phyloP scores from a whole-genome alignment of 352 stramenopile species.

The Blastocystis sp. region DNA sequence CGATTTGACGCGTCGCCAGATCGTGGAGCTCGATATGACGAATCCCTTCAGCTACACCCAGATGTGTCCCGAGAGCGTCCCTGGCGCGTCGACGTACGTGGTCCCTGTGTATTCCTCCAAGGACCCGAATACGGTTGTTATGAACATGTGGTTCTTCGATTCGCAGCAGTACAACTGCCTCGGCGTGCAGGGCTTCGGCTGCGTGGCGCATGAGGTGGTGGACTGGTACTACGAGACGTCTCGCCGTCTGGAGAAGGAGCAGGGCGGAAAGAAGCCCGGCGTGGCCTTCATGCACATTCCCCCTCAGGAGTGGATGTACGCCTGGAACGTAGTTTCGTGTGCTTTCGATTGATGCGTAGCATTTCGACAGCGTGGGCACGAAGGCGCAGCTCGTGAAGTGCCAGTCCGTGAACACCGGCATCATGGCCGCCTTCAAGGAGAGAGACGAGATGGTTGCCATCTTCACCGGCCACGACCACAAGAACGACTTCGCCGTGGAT shows the following conservation, averaged over 20 bases:
- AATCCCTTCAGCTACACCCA: slow-evolving; percentile 38
- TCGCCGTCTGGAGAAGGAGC: slow-evolving; percentile 7
- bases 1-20: not conserved
- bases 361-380: slow-evolving; percentile 1
- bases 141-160: slow-evolving; percentile 69
- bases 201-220: slow-evolving; percentile 7
- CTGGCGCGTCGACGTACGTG: slow-evolving; percentile 39
- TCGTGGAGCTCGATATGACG: slow-evolving; percentile 46
- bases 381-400: slow-evolving; percentile 19
- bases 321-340: slow-evolving; percentile 11
- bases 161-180: slow-evolving; percentile 37
- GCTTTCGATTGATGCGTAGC: not conserved
- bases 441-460: slow-evolving; percentile 1
- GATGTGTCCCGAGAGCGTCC: not conserved
- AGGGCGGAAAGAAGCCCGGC: slow-evolving; percentile 11
- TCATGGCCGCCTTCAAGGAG: not conserved
- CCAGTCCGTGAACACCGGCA: slow-evolving; percentile 34
- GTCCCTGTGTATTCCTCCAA: slow-evolving; percentile 45
- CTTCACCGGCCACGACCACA: slow-evolving; percentile 12
- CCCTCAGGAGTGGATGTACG: slow-evolving; percentile 50
- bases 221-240: slow-evolving; percentile 46
- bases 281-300: slow-evolving; percentile 65
- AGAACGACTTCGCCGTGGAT: not conserved
- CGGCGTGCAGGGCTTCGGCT: slow-evolving; percentile 38
- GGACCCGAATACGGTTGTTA: not conserved